Conservation (phyloP, 202 grass and related monocot species). For the Dendrocalamus latiflorus region DNA sequence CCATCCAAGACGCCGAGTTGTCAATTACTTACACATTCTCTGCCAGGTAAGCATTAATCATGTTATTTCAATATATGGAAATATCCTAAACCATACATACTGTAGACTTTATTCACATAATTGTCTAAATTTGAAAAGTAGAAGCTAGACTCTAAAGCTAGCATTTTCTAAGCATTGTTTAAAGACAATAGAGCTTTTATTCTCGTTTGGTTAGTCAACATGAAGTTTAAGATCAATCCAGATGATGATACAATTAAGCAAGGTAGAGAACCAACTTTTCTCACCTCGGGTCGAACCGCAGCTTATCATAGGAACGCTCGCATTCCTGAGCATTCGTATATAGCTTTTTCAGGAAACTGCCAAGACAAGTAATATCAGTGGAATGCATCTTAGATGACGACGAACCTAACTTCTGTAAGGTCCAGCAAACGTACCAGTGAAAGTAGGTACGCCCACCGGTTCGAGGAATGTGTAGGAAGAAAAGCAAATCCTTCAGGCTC, state of each 20-base stretch:
- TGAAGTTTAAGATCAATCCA: background rate
- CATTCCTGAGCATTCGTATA: slow-evolving; percentile 72
- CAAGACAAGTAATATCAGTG: slow-evolving; percentile 6
- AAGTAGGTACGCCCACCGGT: slow-evolving; percentile 90
- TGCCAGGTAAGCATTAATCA: background rate
- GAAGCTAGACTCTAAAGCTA: background rate
- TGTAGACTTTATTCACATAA: background rate
- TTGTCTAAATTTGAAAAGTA: too few relatives aligned
- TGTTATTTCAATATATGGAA: background rate
- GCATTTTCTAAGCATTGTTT: background rate
- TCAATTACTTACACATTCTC: background rate
- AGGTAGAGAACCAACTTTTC: background rate
- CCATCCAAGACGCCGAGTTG: background rate
- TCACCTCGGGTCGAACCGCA: slow-evolving; percentile 84
- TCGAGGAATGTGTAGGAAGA: slow-evolving; percentile 92
- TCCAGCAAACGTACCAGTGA: slow-evolving; percentile 53
- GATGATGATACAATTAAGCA: background rate
- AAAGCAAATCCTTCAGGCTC: slow-evolving; percentile 80
- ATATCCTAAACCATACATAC: background rate
- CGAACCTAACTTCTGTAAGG: background rate
- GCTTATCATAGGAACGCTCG: slow-evolving; percentile 81
- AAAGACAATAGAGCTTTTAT: background rate
- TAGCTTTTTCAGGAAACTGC: slow-evolving; percentile 84
- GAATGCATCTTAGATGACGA: background rate
- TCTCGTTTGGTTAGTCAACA: background rate